Percentiles rank a stretch among this genome's conserved stretches.
phyloP scores from a whole-genome alignment of 768 basidiomycete genomes.

The Cantharellus anzutake region DNA sequence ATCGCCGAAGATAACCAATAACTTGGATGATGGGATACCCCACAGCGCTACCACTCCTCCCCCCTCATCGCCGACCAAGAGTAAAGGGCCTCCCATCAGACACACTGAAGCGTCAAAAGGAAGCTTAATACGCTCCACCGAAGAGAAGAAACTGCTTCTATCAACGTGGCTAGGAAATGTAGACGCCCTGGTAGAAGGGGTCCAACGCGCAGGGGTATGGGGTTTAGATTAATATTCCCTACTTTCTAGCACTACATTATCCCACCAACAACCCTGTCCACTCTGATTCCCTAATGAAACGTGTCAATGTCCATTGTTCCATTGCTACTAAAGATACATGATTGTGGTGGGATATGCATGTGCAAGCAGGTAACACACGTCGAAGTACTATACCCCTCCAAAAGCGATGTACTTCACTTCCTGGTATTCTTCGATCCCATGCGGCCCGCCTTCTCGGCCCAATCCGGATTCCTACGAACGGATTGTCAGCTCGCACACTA shows the following conservation, averaged over 20 bases:
- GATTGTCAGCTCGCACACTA: neutral
- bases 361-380: too few species aligned
- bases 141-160: conserved; percentile 67
- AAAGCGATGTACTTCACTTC: conserved; percentile 65
- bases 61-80: conserved; percentile 2
- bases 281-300: too few species aligned
- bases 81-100: neutral
- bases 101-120: neutral
- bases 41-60: neutral
- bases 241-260: neutral
- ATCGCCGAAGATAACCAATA: too few species aligned
- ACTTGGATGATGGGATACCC: too few species aligned
- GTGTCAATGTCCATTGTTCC: too few species aligned
- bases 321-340: too few species aligned
- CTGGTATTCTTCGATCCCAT: conserved; percentile 83
- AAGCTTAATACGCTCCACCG: conserved; percentile 24
- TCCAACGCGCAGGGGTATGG: conserved; percentile 76
- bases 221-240: conserved; percentile 24
- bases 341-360: too few species aligned
- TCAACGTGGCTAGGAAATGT: conserved; percentile 80
- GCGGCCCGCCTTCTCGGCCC: conserved; percentile 65
- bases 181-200: conserved; percentile 74
- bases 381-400: conserved; percentile 34
- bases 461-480: conserved; percentile 45
- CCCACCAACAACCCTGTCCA: neutral